These are phyloP conservation scores for Lepraria neglecta DNA, from an alignment of 495 filamentous ascomycete genomes.

Conservation along the genomic window DNA sequence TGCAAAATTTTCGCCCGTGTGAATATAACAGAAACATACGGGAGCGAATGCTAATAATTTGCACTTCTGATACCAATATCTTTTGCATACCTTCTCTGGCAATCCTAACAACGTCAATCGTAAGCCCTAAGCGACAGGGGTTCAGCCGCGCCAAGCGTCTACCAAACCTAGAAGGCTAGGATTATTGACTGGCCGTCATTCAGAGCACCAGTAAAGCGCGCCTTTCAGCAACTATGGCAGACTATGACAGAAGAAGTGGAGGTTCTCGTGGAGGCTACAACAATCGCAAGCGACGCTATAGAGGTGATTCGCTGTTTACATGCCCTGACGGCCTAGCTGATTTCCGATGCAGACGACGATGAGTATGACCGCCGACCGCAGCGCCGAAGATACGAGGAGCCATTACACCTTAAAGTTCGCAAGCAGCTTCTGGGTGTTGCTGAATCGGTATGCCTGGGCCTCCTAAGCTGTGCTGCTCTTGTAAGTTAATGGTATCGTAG, in stretches of 20 bases:
- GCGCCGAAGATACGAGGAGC: conserved; percentile 73
- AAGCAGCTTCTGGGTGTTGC: conserved; percentile 77
- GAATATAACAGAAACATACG: no score
- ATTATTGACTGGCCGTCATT: neutral
- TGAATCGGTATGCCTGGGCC: conserved; percentile 57
- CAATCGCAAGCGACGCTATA: conserved; percentile 59
- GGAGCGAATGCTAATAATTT: no score
- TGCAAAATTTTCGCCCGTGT: no score
- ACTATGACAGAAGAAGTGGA: conserved; percentile 60
- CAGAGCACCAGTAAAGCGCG: no score
- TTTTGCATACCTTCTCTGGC: no score
- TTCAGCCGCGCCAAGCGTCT: neutral
- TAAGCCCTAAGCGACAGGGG: neutral
- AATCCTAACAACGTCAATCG: no score
- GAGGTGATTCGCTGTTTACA: conserved; percentile 38
- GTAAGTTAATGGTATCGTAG: conserved; percentile 31
- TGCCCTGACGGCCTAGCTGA: conserved; percentile 14
- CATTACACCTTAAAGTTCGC: conserved; percentile 65
- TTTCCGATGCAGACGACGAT: conserved; percentile 56
- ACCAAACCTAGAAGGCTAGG: neutral
- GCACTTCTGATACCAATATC: no score
- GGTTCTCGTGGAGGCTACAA: conserved; percentile 50
- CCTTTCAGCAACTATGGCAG: conserved; percentile 52
- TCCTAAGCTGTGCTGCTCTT: conserved; percentile 13
- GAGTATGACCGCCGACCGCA: conserved; percentile 67